Conservation (phyloP, 148 eudicot genomes). For the Limonium bicolor region DNA sequence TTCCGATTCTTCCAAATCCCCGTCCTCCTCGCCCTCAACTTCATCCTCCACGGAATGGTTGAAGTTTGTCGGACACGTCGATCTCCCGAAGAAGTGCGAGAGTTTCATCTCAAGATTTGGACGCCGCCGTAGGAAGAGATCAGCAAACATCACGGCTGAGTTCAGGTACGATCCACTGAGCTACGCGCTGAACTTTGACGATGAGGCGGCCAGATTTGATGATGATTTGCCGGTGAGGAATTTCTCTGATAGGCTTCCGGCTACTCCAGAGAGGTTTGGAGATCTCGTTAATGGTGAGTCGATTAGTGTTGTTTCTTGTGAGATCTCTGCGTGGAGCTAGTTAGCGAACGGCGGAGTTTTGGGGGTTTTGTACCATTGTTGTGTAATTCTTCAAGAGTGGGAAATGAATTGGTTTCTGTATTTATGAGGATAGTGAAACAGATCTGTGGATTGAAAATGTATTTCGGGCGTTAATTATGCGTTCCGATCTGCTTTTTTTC, state of each 20-base stretch:
- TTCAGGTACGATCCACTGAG: slow-evolving; percentile 49
- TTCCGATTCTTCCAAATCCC: slow-evolving; percentile 3
- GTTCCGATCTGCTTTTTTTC: neutral
- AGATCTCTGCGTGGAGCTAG: slow-evolving; percentile 16
- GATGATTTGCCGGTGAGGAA: slow-evolving; percentile 13
- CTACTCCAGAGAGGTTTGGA: slow-evolving; percentile 7
- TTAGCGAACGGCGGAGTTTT: neutral
- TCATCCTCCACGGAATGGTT: slow-evolving; percentile 12
- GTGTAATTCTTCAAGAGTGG: neutral
- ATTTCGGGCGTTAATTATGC: neutral
- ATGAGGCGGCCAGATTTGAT: slow-evolving; percentile 15
- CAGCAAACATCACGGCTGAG: slow-evolving; percentile 18
- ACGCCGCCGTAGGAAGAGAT: slow-evolving; percentile 13
- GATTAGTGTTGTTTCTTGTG: slow-evolving; percentile 7
- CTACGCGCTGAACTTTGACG: slow-evolving; percentile 49
- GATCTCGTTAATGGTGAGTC: neutral
- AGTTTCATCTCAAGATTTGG: slow-evolving; percentile 16
- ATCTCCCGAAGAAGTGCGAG: slow-evolving; percentile 10
- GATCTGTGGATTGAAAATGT: neutral
- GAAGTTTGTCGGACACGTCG: slow-evolving; percentile 10
- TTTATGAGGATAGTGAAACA: too few species aligned
- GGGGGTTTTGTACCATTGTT: neutral
- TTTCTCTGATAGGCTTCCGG: slow-evolving; percentile 31
- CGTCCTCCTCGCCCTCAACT: neutral
- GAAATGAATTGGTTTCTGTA: too few species aligned